phyloP scores from a whole-genome alignment of 805 yeast species.

The Torulaspora quercuum region DNA sequence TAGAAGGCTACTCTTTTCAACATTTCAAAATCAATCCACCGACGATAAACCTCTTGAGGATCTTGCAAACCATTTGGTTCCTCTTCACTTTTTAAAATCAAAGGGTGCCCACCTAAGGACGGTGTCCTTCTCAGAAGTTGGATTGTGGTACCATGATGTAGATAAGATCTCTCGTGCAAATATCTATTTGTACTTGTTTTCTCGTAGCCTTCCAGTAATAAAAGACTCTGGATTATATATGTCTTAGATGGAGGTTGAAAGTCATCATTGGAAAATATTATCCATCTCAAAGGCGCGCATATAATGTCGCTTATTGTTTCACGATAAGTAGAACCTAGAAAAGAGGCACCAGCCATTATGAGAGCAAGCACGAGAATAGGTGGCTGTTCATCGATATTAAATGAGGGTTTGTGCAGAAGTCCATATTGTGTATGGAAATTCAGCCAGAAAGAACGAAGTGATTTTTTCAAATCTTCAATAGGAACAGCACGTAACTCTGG shows the following conservation, averaged over 20 bases:
- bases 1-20: constrained; percentile 73
- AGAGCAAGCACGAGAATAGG: constrained; percentile 52
- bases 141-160: constrained; percentile 84
- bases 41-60: constrained; percentile 28
- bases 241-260: constrained; percentile 73
- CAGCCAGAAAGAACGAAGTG: constrained; percentile 46
- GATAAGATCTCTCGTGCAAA: constrained; percentile 76
- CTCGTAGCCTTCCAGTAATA: constrained; percentile 75
- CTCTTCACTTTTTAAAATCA: constrained; percentile 32
- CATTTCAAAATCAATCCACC: constrained; percentile 79
- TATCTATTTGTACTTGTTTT: constrained; percentile 64
- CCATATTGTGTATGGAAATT: constrained; percentile 55
- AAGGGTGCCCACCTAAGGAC: constrained; percentile 67
- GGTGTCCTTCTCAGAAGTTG: constrained; percentile 76
- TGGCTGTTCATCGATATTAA: constrained; percentile 48
- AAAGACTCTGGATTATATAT: constrained; percentile 72
- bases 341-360: constrained; percentile 55
- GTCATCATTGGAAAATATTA: constrained; percentile 64
- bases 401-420: constrained; percentile 45
- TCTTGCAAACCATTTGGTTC: constrained; percentile 30
- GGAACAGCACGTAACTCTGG: constrained; percentile 25
- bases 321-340: constrained; percentile 32
- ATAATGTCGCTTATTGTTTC: constrained; percentile 34
- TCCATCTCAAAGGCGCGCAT: constrained; percentile 56
- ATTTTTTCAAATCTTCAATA: constrained; percentile 16